These are phyloP conservation scores for Tubosaeta sp. DNA, from an alignment of 768 basidiomycete genomes.

Conservation along the genomic window DNA sequence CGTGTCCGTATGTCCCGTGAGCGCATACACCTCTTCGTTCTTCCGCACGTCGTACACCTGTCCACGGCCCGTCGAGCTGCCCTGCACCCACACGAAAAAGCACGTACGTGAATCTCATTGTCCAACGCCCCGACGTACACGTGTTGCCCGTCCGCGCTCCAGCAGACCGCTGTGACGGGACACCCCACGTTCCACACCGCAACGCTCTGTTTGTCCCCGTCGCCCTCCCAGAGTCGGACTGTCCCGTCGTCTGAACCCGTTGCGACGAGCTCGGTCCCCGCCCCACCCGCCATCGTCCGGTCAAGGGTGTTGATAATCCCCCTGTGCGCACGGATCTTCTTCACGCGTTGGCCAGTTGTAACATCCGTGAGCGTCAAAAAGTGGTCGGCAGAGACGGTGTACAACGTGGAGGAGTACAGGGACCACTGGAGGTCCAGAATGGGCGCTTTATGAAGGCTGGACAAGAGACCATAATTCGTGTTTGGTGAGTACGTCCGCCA, in stretches of 20 bases:
- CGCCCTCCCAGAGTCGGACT: conserved; percentile 89
- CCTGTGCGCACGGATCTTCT: conserved; percentile 82
- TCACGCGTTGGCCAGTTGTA: conserved; percentile 75
- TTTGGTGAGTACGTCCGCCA: conserved; percentile 93
- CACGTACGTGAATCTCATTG: conserved; percentile 90
- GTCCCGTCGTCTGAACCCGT: conserved; percentile 92
- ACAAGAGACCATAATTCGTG: conserved; percentile 85
- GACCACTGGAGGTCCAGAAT: conserved; percentile 94
- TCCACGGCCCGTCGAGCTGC: not conserved
- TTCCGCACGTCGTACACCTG: conserved; percentile 92
- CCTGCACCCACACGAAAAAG: not conserved
- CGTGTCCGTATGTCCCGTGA: conserved; percentile 87
- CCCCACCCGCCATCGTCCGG: conserved; percentile 77
- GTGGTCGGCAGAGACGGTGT: conserved; percentile 90
- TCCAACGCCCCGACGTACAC: conserved; percentile 92
- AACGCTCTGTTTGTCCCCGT: conserved; percentile 67
- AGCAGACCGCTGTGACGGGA: conserved; percentile 89
- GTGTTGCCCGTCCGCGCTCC: conserved; percentile 86
- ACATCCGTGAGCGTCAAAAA: conserved; percentile 73
- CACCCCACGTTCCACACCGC: conserved; percentile 82
- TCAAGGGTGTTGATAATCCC: conserved; percentile 91
- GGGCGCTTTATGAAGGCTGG: conserved; percentile 82
- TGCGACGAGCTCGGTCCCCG: conserved; percentile 79
- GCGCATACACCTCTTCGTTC: conserved; percentile 70
- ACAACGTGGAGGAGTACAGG: conserved; percentile 63